Evolutionary conservation across 495 filamentous ascomycete genomes (phyloP), one percentile per base, ranked within the genome.

Genomic region (Annulohypoxylon stygium): DNA sequence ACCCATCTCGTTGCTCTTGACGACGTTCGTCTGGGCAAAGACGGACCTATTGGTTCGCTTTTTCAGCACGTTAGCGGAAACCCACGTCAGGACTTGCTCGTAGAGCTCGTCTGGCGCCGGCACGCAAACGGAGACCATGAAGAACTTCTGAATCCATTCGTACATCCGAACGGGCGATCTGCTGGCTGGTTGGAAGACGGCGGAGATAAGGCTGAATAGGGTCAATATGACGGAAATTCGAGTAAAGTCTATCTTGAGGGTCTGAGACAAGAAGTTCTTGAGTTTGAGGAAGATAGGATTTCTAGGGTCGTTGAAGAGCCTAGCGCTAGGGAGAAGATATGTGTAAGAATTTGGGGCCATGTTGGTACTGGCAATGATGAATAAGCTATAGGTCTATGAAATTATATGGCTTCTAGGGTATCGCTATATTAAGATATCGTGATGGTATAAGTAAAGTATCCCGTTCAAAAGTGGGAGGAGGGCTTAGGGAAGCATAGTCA

Each of bases 71-170:
- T 54, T 25, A 10, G 10, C 50, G 30, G 25, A 54, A 11, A 54
- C 9, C 50, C 50, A 54, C 14, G 25, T 26, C 25, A 54, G 25
- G 8, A 54, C 50, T 33, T 54, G 50, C 14, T 54, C 25, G 25
- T 54, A 33, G 50, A 54, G 50, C 12, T 54, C 50, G 25, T 54
- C 50, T n/a, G 50, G 11, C 5, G 11, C 50, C 20, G 50, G 50
- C 12, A 54, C 25, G n/a, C 23, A 30, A 2, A 54, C 25, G 5
- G 25, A 54, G 23, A 33, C 25, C 50, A 33, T 54, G 25, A 54
- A n/a, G 25, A 54, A 54, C 25, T n/a, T 54, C 12, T 54, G 50
- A 4, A 33, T 33, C 50, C 50, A 54, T 30, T 30, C 25, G 25
- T 54, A 54, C 30, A 12, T 4, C 50, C 4, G 25, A 12, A 33